Evolutionary conservation across 495 filamentous ascomycete genomes (phyloP).

Genomic region (Umbilicaria muhlenbergii): DNA sequence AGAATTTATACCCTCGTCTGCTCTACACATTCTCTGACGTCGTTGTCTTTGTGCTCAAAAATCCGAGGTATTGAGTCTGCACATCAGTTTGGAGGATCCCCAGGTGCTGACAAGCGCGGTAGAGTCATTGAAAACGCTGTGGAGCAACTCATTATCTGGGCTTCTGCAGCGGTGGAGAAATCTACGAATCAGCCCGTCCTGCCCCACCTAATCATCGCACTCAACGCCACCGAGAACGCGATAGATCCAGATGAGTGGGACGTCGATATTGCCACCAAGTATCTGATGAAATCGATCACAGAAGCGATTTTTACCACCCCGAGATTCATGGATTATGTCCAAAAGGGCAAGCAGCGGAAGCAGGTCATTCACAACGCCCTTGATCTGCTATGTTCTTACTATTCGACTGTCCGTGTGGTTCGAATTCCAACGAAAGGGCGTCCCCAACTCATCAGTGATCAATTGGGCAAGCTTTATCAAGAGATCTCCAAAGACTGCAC

Average conservation of each 20-base stretch:
- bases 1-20: slow-evolving; percentile 17
- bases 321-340: slow-evolving; percentile 7
- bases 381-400: slow-evolving; percentile 23
- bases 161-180: slow-evolving; percentile 26
- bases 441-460: slow-evolving; percentile 7
- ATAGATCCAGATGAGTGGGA: slow-evolving; percentile 33
- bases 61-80: slow-evolving; percentile 20
- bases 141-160: slow-evolving; percentile 21
- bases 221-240: slow-evolving; percentile 31
- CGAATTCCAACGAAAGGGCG: slow-evolving; percentile 11
- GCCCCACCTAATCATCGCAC: slow-evolving; percentile 37
- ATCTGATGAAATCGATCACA: slow-evolving; percentile 15
- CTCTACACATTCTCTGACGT: slow-evolving; percentile 38
- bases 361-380: slow-evolving; percentile 13
- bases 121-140: slow-evolving; percentile 16
- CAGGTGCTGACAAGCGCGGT: background rate
- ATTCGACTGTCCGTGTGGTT: slow-evolving; percentile 13
- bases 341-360: slow-evolving; percentile 4
- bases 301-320: slow-evolving; percentile 9
- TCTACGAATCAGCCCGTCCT: slow-evolving; percentile 38
- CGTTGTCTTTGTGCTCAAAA: slow-evolving; percentile 33
- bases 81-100: background rate
- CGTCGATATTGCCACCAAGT: slow-evolving; percentile 23
- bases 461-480: slow-evolving; percentile 10
- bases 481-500: slow-evolving; percentile 4